Percentiles rank a stretch among this genome's conserved stretches.
Conservation (phyloP, 345 rosid genomes). For the Citrus medica region DNA sequence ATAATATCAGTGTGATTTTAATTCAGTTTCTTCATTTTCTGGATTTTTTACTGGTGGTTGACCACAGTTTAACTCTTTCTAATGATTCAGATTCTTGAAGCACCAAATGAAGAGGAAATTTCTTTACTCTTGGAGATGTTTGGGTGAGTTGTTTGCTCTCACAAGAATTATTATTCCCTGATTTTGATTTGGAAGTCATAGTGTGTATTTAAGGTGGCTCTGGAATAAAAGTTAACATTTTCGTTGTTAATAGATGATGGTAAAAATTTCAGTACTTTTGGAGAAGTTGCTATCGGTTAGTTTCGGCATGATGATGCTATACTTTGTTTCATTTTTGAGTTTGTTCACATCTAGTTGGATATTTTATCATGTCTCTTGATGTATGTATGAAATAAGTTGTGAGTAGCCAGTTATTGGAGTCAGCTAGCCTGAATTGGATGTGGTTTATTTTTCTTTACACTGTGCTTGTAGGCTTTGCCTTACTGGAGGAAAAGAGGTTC, state of each 20-base stretch:
- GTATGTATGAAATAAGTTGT: not conserved
- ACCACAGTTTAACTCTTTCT: slow-evolving; percentile 18
- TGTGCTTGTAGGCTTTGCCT: slow-evolving; percentile 62
- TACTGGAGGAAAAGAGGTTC: slow-evolving; percentile 94
- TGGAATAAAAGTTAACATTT: not conserved
- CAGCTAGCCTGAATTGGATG: not conserved
- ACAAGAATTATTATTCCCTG: not conserved
- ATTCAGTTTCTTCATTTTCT: slow-evolving; percentile 9
- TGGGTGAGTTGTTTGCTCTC: slow-evolving; percentile 50
- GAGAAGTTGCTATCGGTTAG: not conserved
- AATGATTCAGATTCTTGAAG: slow-evolving; percentile 83
- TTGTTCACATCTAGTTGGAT: slow-evolving; percentile 2
- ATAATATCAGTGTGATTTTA: not conserved
- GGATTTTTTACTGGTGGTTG: slow-evolving; percentile 16
- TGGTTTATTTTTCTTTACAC: not conserved
- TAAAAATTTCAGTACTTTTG: not conserved
- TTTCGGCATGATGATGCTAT: not conserved
- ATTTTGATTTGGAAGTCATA: slow-evolving; percentile 1
- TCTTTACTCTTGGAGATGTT: slow-evolving; percentile 80
- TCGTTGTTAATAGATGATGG: not conserved
- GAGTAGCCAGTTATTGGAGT: not conserved
- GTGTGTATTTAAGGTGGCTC: not conserved
- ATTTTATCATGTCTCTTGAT: not conserved
- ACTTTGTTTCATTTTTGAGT: not conserved
- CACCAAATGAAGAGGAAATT: slow-evolving; percentile 89